Base-by-base conservation (phyloP, 139 green algal genomes). In the Ettlia oleoabundans region DNA sequence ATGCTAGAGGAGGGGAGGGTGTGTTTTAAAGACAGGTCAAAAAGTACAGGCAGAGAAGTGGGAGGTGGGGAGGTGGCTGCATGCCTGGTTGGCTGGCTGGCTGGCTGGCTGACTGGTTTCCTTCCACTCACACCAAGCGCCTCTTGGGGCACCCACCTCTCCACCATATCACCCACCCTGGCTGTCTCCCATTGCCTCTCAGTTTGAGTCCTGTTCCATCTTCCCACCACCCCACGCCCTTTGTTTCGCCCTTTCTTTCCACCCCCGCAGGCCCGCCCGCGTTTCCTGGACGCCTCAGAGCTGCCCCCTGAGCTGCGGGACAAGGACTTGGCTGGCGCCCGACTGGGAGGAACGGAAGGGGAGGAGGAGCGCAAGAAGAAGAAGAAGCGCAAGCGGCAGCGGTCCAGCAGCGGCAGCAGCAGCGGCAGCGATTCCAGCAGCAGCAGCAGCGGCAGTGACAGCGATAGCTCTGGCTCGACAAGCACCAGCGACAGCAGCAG, bases 271-370 rank as follows among this genome's bases (percentile, higher is more conserved):
- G 42, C 69, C 28, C 85, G 83, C 15, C 84, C 86, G 28, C 73
- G 77, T 18, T 94, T 91, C 72, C 40, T 93, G 41, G 81, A 89
- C 3, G 73, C 90, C 0, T 87, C 82, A 3, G 90, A 94, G 55
- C 10, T 92, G 21, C 86, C 89, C 3, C 47, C 33, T 8, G 91
- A 94, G 70, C 68, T 92, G 52, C 64, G 85, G 0, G 40, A 72
- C 32, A 33, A 53, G 51, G 68, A 42, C 15, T 40, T 43, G 66
- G 83, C n/a, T n/a, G n/a, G n/a, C n/a, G n/a, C n/a, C n/a, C n/a
- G 76, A 32, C 33, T 40, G 28, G 35, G 21, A 37, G 75, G 78
- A 26, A 32, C 35, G 53, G 35, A 88, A 8, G 76, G 72, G 19
- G 79, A 87, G 58, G 68, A 69, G n/a, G 72, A 84, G 21, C 33